Percentiles rank a stretch among this genome's conserved stretches.
Evolutionary conservation across 1,284 basidiomycete genomes (phyloP).

Genomic region (Chalciporus sp.): DNA sequence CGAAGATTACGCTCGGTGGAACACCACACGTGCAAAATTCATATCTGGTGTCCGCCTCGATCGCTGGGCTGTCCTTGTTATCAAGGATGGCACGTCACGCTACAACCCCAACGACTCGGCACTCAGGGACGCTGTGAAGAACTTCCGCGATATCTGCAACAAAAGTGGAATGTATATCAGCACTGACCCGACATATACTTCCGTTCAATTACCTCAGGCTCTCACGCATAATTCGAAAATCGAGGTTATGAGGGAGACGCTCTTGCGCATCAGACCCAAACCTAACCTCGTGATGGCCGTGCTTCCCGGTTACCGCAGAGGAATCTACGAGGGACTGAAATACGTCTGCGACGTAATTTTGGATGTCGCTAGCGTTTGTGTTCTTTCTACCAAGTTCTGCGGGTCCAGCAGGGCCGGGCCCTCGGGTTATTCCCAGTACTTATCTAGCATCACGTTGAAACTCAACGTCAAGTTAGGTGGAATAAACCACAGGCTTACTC

Average conservation of each 20-base stretch:
- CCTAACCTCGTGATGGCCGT: constrained; percentile 51
- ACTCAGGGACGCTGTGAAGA: constrained; percentile 45
- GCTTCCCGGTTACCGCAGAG: constrained; percentile 66
- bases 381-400: constrained; percentile 55
- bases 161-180: constrained; percentile 59
- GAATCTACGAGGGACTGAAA: constrained; percentile 72
- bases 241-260: constrained; percentile 24
- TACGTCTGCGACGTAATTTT: constrained; percentile 65
- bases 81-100: constrained; percentile 52
- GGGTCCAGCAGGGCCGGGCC: too few species aligned
- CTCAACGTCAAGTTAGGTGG: constrained; percentile 83
- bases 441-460: constrained; percentile 47
- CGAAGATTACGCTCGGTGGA: constrained; percentile 67
- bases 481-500: constrained; percentile 67
- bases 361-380: constrained; percentile 70
- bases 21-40: constrained; percentile 64
- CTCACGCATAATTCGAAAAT: constrained; percentile 16
- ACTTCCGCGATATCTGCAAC: constrained; percentile 58
- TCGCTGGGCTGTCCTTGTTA: too few species aligned
- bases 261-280: constrained; percentile 20
- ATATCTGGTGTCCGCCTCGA: constrained; percentile 49
- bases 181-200: constrained; percentile 3
- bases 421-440: constrained; percentile 47
- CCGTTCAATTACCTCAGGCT: constrained; percentile 9
- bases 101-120: constrained; percentile 49